These are phyloP conservation scores for Parathielavia appendiculata DNA, from an alignment of 495 filamentous ascomycete genomes.

Conservation along the genomic window DNA sequence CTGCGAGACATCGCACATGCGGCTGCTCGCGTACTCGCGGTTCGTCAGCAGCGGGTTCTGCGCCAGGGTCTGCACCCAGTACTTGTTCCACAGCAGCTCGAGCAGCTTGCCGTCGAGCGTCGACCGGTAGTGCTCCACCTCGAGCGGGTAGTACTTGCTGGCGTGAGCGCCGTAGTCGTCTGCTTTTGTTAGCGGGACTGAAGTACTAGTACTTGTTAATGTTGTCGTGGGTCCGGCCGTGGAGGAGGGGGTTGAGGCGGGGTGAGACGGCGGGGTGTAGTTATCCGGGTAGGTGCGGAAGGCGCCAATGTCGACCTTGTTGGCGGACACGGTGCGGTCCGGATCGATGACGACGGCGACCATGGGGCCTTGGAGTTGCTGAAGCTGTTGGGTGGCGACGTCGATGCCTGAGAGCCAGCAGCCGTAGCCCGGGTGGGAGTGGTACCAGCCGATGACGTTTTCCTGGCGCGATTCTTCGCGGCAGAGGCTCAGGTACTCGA, in stretches of 20 bases:
- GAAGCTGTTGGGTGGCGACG: conserved; percentile 82
- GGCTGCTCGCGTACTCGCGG: conserved; percentile 85
- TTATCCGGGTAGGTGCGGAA: conserved; percentile 85
- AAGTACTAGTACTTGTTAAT: conserved; percentile 27
- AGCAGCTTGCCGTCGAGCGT: conserved; percentile 80
- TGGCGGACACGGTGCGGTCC: conserved; percentile 88
- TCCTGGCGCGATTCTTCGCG: conserved; percentile 75
- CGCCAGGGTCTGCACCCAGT: conserved; percentile 98
- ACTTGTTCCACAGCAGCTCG: conserved; percentile 95
- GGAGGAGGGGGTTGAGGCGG: background rate
- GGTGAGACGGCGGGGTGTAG: conserved; percentile 45
- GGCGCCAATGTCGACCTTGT: conserved; percentile 95
- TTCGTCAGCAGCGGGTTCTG: conserved; percentile 89
- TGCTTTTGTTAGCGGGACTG: conserved; percentile 84
- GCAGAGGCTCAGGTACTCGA: conserved; percentile 69
- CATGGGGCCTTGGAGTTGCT: conserved; percentile 80
- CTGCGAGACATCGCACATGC: conserved; percentile 79
- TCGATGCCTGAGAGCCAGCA: conserved; percentile 98
- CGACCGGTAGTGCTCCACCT: conserved; percentile 89
- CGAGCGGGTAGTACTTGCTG: conserved; percentile 81
- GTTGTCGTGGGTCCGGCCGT: conserved; percentile 38
- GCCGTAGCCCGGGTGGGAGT: conserved; percentile 95
- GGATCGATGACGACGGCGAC: conserved; percentile 96
- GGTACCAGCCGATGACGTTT: conserved; percentile 97
- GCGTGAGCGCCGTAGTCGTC: conserved; percentile 95